Evolutionary conservation across 208 protist genomes (phyloP).

Genomic region (Paratrypanosoma confusum): DNA sequence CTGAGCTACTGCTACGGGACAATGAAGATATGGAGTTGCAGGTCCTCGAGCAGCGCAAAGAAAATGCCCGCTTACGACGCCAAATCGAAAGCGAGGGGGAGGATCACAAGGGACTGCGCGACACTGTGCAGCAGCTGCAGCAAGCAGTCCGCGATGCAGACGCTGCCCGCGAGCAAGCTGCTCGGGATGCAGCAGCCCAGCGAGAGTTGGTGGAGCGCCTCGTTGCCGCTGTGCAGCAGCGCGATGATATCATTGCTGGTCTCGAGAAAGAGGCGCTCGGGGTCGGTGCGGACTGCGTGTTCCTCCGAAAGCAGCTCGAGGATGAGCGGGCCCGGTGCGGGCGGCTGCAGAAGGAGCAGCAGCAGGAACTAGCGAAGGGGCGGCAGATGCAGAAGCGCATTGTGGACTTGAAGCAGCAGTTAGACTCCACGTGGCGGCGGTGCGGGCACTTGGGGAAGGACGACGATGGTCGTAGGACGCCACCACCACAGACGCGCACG

Average conservation of each 20-base stretch:
- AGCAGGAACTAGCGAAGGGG: too few relatives aligned
- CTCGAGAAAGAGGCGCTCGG: slow-evolving; percentile 1
- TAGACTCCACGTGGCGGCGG: too few relatives aligned
- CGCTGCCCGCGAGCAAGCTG: neutral
- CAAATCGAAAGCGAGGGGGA: neutral
- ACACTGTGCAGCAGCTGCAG: slow-evolving; percentile 2
- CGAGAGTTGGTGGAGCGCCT: slow-evolving; percentile 2
- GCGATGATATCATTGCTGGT: neutral
- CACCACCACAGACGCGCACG: too few relatives aligned
- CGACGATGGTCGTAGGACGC: too few relatives aligned
- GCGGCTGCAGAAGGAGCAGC: slow-evolving; percentile 2
- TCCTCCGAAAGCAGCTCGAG: slow-evolving; percentile 6
- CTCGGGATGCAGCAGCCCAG: neutral
- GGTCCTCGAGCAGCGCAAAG: slow-evolving; percentile 1
- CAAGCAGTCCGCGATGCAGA: slow-evolving; percentile 2
- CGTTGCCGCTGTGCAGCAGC: neutral
- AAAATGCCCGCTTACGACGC: too few relatives aligned
- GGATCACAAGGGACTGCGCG: neutral
- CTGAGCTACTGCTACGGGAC: slow-evolving; percentile 8
- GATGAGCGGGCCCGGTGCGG: slow-evolving; percentile 2
- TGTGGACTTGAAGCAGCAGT: too few relatives aligned
- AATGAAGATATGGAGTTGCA: slow-evolving; percentile 2
- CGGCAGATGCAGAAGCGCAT: too few relatives aligned
- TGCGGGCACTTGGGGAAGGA: too few relatives aligned
- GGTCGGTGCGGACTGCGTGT: slow-evolving; percentile 2